Percentiles rank a stretch among this genome's conserved stretches.
These are phyloP conservation scores for Austroboletus sp. DNA, from an alignment of 1,284 basidiomycete genomes.

Conservation along the genomic window DNA sequence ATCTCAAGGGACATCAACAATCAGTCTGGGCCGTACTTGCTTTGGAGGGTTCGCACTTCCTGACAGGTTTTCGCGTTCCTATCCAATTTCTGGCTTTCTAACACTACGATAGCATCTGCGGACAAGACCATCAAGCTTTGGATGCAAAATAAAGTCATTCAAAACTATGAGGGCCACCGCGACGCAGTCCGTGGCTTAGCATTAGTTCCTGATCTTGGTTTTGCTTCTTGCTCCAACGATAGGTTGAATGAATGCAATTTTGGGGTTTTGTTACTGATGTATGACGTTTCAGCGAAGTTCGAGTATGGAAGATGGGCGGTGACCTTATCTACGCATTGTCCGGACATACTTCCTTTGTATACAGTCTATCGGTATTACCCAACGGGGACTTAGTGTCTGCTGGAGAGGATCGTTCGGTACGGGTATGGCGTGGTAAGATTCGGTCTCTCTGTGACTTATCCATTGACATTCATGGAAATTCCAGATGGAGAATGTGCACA, in stretches of 20 bases:
- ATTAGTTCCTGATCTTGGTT: slow-evolving; percentile 75
- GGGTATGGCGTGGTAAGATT: slow-evolving; percentile 65
- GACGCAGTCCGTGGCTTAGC: slow-evolving; percentile 87
- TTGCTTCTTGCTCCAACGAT: slow-evolving; percentile 94
- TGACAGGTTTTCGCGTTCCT: slow-evolving; percentile 61
- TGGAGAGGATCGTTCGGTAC: slow-evolving; percentile 78
- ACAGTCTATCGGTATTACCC: slow-evolving; percentile 79
- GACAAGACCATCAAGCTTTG: slow-evolving; percentile 93
- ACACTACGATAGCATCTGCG: slow-evolving; percentile 69
- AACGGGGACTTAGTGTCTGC: slow-evolving; percentile 68
- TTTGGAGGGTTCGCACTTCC: slow-evolving; percentile 68
- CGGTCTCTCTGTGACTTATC: not conserved
- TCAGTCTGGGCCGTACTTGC: slow-evolving; percentile 93
- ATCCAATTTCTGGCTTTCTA: slow-evolving; percentile 2
- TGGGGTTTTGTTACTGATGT: slow-evolving; percentile 1
- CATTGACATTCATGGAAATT: slow-evolving; percentile 4
- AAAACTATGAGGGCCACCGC: slow-evolving; percentile 78
- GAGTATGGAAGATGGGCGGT: slow-evolving; percentile 84
- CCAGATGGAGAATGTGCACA: slow-evolving; percentile 74
- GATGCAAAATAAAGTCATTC: slow-evolving; percentile 66
- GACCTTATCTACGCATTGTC: slow-evolving; percentile 72
- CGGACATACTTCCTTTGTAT: slow-evolving; percentile 96
- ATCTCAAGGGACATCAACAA: slow-evolving; percentile 81
- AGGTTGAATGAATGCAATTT: slow-evolving; percentile 43
- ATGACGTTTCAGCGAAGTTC: slow-evolving; percentile 60